Conservation (phyloP, 805 yeast genomes). For the Kluyveromyces aestuarii region DNA sequence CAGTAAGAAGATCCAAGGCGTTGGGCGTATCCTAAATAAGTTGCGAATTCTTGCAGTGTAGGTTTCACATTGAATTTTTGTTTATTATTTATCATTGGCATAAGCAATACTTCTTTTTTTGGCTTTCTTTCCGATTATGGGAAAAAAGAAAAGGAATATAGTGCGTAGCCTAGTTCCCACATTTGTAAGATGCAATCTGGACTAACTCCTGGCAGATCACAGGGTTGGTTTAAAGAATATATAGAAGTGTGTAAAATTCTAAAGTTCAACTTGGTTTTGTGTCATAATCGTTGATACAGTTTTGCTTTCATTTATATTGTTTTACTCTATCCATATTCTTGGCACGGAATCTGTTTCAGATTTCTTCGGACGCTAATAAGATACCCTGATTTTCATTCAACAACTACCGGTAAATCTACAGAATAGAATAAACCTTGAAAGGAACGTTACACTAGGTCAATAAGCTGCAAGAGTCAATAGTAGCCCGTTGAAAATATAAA, state of each 20-base stretch:
- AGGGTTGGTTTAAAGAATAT: background rate
- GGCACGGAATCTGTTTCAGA: background rate
- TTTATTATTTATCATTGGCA: no score
- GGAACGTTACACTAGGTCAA: background rate
- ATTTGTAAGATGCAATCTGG: background rate
- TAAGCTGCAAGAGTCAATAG: background rate
- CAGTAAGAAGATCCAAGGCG: no score
- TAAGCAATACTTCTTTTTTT: no score
- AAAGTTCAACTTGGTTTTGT: no score
- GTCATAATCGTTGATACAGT: no score
- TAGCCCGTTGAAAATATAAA: background rate
- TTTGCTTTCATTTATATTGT: background rate
- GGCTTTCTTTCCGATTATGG: background rate
- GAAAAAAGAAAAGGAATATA: background rate
- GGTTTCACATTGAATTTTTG: no score
- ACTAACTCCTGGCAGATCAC: background rate
- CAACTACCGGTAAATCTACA: background rate
- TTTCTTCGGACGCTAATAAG: background rate
- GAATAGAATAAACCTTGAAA: no score
- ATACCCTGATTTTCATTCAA: background rate
- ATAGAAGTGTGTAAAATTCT: no score
- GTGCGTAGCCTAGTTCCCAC: background rate
- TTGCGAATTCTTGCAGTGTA: no score
- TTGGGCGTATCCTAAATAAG: no score
- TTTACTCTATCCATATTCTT: background rate